phyloP scores from a whole-genome alignment of 1,284 basidiomycete species.

The Ceratobasidium theobromae region DNA sequence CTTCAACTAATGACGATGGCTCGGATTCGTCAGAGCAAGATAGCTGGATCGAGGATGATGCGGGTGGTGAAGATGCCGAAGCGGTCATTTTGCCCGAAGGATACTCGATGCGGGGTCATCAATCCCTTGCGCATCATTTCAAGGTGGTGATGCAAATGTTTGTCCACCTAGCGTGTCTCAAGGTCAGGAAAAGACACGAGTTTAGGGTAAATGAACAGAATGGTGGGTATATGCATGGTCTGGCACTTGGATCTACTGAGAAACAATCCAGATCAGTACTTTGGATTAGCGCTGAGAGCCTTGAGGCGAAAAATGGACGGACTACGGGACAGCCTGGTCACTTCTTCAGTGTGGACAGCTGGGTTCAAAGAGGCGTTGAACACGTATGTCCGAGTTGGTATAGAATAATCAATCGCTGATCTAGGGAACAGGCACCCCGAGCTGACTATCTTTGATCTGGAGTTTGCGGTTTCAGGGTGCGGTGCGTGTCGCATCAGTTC shows the following conservation, averaged over 20 bases:
- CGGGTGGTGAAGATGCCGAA: constrained; percentile 42
- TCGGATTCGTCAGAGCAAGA: constrained; percentile 38
- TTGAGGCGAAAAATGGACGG: constrained; percentile 65
- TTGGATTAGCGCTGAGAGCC: constrained; percentile 36
- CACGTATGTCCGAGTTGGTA: constrained; percentile 43
- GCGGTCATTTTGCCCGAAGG: constrained; percentile 61
- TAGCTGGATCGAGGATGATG: constrained; percentile 72
- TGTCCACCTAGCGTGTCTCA: constrained; percentile 71
- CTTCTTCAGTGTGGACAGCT: constrained; percentile 76
- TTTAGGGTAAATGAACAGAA: constrained; percentile 58
- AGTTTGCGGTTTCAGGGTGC: constrained; percentile 62
- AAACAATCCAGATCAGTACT: constrained; percentile 40
- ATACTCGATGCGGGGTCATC: constrained; percentile 64
- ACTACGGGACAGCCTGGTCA: constrained; percentile 68
- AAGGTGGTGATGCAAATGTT: constrained; percentile 67
- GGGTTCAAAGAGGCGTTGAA: constrained; percentile 66
- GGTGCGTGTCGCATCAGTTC: constrained; percentile 78
- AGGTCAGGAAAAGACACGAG: constrained; percentile 51
- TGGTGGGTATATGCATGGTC: constrained; percentile 43
- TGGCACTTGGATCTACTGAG: constrained; percentile 19
- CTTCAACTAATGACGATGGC: background rate
- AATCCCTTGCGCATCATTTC: constrained; percentile 70
- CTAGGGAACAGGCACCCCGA: constrained; percentile 49
- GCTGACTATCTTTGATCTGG: constrained; percentile 55
- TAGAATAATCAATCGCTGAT: background rate